These are phyloP conservation scores for Eutrema yunnanense DNA, from an alignment of 345 rosid genomes.

Conservation along the genomic window DNA sequence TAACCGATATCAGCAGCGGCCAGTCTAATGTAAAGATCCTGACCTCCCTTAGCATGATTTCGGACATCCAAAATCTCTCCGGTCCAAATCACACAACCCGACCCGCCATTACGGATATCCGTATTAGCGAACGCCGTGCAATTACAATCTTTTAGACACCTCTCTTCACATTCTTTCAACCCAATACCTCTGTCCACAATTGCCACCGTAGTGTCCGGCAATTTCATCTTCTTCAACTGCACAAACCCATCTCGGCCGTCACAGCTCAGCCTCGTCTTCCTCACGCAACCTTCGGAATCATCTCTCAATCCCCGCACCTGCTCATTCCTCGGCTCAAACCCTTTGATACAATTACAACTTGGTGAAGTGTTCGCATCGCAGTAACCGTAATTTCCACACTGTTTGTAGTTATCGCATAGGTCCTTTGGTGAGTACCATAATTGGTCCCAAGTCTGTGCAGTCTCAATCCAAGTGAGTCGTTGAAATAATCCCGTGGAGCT, in stretches of 20 bases:
- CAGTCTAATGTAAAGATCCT: not conserved
- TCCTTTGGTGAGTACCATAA: conserved; percentile 76
- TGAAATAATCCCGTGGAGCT: conserved; percentile 34
- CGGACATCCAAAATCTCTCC: not conserved
- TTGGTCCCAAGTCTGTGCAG: conserved; percentile 34
- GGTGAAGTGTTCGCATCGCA: conserved; percentile 56
- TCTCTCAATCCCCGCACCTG: conserved; percentile 42
- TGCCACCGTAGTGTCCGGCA: not conserved
- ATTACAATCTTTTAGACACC: not conserved
- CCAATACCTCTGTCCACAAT: not conserved
- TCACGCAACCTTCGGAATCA: conserved; percentile 53
- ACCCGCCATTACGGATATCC: not conserved
- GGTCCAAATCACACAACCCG: not conserved
- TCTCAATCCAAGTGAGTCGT: conserved; percentile 44
- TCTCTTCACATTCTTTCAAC: not conserved
- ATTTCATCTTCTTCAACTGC: not conserved
- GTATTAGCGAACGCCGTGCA: not conserved
- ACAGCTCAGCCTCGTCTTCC: conserved; percentile 41
- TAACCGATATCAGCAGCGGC: not conserved
- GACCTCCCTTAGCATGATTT: not conserved
- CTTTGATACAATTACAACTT: conserved; percentile 46
- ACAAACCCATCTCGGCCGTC: not conserved
- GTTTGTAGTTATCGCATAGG: conserved; percentile 48
- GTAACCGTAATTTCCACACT: conserved; percentile 57
- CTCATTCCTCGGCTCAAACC: conserved; percentile 42